These are phyloP conservation scores for Penicillium coprophilum DNA, from an alignment of 495 filamentous ascomycete species.

Conservation along the genomic window DNA sequence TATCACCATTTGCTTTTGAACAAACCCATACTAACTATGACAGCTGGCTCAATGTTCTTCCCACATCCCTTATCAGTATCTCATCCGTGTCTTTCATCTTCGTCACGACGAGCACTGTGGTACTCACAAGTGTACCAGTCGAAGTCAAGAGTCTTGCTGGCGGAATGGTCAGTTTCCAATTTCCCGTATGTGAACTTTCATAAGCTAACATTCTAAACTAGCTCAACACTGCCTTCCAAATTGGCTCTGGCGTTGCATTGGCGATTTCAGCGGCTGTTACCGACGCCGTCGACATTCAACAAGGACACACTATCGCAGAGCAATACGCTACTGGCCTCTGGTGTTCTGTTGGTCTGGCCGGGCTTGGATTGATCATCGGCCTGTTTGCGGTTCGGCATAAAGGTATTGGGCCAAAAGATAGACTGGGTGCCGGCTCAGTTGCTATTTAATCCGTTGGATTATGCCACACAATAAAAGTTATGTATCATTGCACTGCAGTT, in stretches of 20 bases:
- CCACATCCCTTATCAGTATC: constrained; percentile 39
- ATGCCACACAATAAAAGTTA: neutral
- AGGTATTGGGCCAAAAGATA: constrained; percentile 33
- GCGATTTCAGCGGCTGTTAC: constrained; percentile 41
- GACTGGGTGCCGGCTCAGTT: constrained; percentile 24
- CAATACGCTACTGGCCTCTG: constrained; percentile 41
- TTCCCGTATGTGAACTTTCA: neutral
- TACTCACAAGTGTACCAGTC: constrained; percentile 37
- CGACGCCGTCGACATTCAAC: constrained; percentile 33
- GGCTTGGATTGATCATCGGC: constrained; percentile 32
- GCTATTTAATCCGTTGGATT: constrained; percentile 25
- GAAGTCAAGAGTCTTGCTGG: constrained; percentile 37
- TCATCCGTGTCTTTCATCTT: constrained; percentile 41
- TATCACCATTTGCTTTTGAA: neutral
- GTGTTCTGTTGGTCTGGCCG: constrained; percentile 37
- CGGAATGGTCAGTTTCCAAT: constrained; percentile 30
- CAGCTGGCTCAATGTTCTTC: constrained; percentile 40
- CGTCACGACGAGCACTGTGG: constrained; percentile 37
- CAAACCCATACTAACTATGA: constrained; percentile 10
- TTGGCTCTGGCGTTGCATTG: constrained; percentile 38
- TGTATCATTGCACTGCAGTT: neutral
- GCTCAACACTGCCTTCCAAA: constrained; percentile 44
- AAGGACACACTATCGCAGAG: constrained; percentile 31
- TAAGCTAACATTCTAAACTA: constrained; percentile 12
- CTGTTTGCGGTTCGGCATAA: constrained; percentile 29